phyloP scores from a whole-genome alignment of 2,329 filamentous ascomycete species.

The Seiridium cupressi region DNA sequence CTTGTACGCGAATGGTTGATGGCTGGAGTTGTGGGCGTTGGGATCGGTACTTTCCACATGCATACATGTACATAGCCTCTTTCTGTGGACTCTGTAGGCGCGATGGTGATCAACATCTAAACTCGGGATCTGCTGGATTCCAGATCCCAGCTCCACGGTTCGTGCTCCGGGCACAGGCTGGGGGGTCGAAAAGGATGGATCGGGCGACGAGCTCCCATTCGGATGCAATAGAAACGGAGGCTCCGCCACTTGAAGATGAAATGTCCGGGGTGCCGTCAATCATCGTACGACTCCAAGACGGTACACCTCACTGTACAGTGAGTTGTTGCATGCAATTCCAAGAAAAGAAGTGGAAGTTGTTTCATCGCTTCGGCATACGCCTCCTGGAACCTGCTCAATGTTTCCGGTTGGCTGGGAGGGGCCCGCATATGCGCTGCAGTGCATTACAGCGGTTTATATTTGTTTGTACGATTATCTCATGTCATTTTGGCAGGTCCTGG shows the following conservation, averaged over 20 bases:
- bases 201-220: not conserved
- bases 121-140: not conserved
- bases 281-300: constrained; percentile 2
- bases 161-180: not conserved
- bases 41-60: no score
- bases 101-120: no score
- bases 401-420: no score
- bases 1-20: not conserved
- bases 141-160: not conserved
- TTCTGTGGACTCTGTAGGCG: no score
- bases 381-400: not conserved
- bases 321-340: not conserved
- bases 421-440: no score
- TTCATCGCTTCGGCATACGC: not conserved
- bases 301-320: not conserved
- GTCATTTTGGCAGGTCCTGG: not conserved
- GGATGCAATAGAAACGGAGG: not conserved
- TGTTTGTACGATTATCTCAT: not conserved
- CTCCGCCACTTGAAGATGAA: not conserved
- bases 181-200: not conserved
- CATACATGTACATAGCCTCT: no score
- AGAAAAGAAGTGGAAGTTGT: not conserved
- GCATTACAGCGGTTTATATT: no score
- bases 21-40: no score
- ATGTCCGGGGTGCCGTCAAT: not conserved